phyloP scores from a whole-genome alignment of 257 asterid genomes.

The Lithospermum erythrorhizon region DNA sequence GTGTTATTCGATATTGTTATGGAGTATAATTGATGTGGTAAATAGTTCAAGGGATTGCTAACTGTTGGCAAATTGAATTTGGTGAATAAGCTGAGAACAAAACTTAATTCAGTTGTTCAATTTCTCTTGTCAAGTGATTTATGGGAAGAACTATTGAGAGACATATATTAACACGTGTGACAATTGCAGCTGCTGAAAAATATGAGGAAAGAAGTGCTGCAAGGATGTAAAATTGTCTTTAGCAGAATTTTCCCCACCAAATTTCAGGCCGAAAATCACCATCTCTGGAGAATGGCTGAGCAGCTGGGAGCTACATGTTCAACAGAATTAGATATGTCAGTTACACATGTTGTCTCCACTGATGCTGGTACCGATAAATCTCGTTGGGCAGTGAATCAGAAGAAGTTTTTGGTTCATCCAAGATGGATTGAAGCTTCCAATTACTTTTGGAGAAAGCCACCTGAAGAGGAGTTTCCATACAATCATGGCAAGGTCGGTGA shows the following conservation, averaged over 20 bases:
- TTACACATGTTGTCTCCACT: conserved; percentile 66
- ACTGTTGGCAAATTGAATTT: neutral
- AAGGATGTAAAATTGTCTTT: conserved; percentile 57
- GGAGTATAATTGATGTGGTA: neutral
- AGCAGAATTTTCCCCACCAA: conserved; percentile 41
- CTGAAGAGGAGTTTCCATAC: conserved; percentile 56
- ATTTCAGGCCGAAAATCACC: conserved; percentile 44
- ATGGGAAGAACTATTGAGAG: neutral
- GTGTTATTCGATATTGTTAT: neutral
- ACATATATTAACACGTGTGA: neutral
- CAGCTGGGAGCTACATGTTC: conserved; percentile 63
- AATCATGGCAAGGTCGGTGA: conserved; percentile 19
- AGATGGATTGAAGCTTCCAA: conserved; percentile 68
- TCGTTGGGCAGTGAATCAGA: conserved; percentile 38
- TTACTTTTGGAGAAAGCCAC: conserved; percentile 55
- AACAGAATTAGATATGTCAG: conserved; percentile 34
- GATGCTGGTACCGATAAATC: conserved; percentile 36
- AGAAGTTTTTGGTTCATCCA: conserved; percentile 57
- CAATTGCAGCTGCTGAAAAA: conserved; percentile 36
- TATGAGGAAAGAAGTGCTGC: conserved; percentile 42
- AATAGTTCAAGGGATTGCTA: neutral
- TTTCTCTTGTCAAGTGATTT: neutral
- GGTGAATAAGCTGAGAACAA: neutral
- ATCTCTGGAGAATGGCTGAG: conserved; percentile 61
- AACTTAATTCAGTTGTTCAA: neutral